A percentile compares a stretch with the other conserved stretches of the same genome.
These are phyloP conservation scores for Monosporascus sp. DNA, from an alignment of 2,329 filamentous ascomycete species.

Conservation along the genomic window DNA sequence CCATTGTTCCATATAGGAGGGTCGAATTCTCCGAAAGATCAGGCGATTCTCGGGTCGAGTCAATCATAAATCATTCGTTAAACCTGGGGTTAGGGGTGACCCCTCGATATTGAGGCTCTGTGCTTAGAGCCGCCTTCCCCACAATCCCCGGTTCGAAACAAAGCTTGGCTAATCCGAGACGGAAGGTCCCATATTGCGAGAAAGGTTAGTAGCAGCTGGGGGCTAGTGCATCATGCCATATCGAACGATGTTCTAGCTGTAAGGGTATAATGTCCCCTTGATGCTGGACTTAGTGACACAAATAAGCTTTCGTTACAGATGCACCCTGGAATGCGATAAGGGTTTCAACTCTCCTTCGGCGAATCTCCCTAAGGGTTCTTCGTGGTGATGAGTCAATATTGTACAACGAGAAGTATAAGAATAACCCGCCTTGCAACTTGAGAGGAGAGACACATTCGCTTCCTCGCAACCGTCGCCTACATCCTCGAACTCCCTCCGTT, in stretches of 20 bases:
- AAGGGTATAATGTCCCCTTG: slow-evolving; percentile 5
- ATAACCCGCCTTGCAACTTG: neutral
- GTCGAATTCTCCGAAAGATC: slow-evolving; percentile 16
- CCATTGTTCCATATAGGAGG: slow-evolving; percentile 3
- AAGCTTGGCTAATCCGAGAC: slow-evolving; percentile 4
- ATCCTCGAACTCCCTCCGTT: slow-evolving; percentile 8
- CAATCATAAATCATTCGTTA: slow-evolving; percentile 20
- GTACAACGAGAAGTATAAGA: neutral
- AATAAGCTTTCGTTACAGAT: slow-evolving; percentile 7
- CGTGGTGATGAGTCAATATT: slow-evolving; percentile 1
- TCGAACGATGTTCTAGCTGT: slow-evolving; percentile 18
- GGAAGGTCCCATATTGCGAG: slow-evolving; percentile 3
- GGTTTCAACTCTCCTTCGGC: neutral
- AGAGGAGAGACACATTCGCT: neutral
- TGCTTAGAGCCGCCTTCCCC: slow-evolving; percentile 19
- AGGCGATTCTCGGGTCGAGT: slow-evolving; percentile 14
- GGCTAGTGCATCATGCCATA: slow-evolving; percentile 21
- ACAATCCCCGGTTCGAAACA: slow-evolving; percentile 3
- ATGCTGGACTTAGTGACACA: slow-evolving; percentile 15
- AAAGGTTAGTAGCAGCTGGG: slow-evolving; percentile 5
- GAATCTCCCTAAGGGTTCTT: neutral
- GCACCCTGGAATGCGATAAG: slow-evolving; percentile 5
- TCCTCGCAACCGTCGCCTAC: slow-evolving; percentile 9
- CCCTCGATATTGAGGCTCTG: slow-evolving; percentile 22
- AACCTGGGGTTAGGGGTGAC: slow-evolving; percentile 17